These are phyloP conservation scores for Azolla pinnata DNA, from an alignment of 75 land plant species.

Conservation along the genomic window DNA sequence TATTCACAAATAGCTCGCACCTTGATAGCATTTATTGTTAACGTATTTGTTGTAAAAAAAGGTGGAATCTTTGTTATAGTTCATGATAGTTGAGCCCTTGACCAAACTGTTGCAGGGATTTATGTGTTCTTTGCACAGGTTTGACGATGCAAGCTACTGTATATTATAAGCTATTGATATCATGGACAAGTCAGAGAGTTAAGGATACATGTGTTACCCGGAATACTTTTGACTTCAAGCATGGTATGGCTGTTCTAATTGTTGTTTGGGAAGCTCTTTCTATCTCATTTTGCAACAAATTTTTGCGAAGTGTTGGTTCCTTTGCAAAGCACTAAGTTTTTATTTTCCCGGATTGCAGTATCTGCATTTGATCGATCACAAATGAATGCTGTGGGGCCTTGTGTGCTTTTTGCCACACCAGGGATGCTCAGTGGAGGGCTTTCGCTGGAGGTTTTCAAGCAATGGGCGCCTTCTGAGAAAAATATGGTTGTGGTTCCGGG, in stretches of 20 bases:
- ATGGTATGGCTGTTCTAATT: conserved; percentile 49
- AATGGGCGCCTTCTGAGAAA: conserved; percentile 90
- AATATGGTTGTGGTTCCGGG: conserved; percentile 84
- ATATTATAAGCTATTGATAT: conserved; percentile 85
- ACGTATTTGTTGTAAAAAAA: too few species aligned
- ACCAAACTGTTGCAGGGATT: too few species aligned
- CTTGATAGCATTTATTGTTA: too few species aligned
- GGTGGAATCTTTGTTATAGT: too few species aligned
- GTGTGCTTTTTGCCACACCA: conserved; percentile 98
- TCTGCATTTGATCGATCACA: conserved; percentile 69
- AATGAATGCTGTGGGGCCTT: conserved; percentile 82
- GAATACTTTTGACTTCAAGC: conserved; percentile 92
- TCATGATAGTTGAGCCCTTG: too few species aligned
- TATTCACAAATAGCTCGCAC: too few species aligned
- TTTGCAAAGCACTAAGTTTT: too few species aligned
- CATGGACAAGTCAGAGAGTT: conserved; percentile 96
- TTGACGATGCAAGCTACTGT: conserved; percentile 90
- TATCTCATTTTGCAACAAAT: neutral
- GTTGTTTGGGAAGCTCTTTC: neutral
- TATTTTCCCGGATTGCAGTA: conserved; percentile 36
- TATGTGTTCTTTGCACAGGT: conserved; percentile 40
- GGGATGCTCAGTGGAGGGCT: conserved; percentile 96
- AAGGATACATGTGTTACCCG: conserved; percentile 59
- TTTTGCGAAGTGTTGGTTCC: too few species aligned
- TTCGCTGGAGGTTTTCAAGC: conserved; percentile 91